Percentiles rank a stretch among this genome's conserved stretches.
Conservation (phyloP, 495 filamentous ascomycete species). For the Aspergillus taichungensis region DNA sequence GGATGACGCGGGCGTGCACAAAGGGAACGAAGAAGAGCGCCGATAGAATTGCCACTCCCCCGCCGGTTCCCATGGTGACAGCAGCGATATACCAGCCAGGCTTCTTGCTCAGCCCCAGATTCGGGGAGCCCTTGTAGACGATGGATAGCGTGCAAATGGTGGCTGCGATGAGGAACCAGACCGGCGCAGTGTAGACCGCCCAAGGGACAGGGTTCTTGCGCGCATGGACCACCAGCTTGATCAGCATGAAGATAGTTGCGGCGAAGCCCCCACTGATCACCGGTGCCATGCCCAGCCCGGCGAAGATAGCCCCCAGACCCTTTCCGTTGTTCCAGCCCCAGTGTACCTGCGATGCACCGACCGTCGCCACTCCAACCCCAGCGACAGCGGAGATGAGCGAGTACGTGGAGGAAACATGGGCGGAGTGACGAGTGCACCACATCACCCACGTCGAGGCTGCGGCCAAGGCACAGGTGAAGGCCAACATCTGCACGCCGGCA, state of each 20-base stretch:
- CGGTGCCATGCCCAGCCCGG: constrained; percentile 52
- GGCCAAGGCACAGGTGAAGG: constrained; percentile 48
- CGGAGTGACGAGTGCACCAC: constrained; percentile 54
- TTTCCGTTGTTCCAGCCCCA: constrained; percentile 56
- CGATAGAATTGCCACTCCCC: constrained; percentile 41
- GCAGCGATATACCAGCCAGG: constrained; percentile 45
- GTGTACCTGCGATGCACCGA: constrained; percentile 45
- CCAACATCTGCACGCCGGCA: constrained; percentile 52
- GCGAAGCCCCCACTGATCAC: constrained; percentile 48
- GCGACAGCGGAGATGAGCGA: constrained; percentile 55
- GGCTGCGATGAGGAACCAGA: constrained; percentile 50
- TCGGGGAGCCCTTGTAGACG: constrained; percentile 57
- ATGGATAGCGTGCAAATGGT: constrained; percentile 53
- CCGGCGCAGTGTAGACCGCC: constrained; percentile 49
- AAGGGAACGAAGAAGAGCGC: constrained; percentile 54
- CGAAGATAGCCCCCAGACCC: constrained; percentile 53
- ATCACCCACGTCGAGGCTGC: constrained; percentile 49
- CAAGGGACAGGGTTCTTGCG: constrained; percentile 48
- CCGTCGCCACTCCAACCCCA: constrained; percentile 53
- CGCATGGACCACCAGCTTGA: constrained; percentile 49
- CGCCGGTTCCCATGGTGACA: constrained; percentile 46
- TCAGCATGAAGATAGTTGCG: constrained; percentile 50
- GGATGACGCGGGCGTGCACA: constrained; percentile 44
- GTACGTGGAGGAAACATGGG: constrained; percentile 57
- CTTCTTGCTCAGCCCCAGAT: constrained; percentile 46